Evolutionary conservation across 352 stramenopile genomes (phyloP).

Genomic region (Phytophthora brassicae): DNA sequence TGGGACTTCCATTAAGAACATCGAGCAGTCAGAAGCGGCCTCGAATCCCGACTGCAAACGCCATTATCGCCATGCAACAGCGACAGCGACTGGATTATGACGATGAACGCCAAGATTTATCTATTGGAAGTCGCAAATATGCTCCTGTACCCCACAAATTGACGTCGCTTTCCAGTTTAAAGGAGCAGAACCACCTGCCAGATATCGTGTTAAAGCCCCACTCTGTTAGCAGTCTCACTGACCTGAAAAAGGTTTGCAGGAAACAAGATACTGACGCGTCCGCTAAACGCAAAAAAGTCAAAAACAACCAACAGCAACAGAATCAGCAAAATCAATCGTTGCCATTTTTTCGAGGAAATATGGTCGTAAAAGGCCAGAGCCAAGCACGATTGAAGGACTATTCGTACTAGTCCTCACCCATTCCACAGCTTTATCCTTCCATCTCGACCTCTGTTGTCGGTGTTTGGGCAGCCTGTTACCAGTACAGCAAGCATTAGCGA

Average conservation of each 20-base stretch:
- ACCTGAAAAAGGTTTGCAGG: conserved; percentile 32
- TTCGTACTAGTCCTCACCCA: conserved; percentile 28
- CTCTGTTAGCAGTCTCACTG: conserved; percentile 22
- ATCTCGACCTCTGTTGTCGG: conserved; percentile 36
- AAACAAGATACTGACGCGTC: conserved; percentile 17
- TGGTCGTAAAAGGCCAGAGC: conserved; percentile 56
- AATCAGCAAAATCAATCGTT: conserved; percentile 40
- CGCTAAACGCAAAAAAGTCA: conserved; percentile 12
- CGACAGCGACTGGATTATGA: conserved; percentile 23
- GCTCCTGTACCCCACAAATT: conserved; percentile 3
- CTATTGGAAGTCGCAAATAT: conserved; percentile 4
- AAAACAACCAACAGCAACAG: conserved; percentile 31
- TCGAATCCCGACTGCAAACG: conserved; percentile 42
- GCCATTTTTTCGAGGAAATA: conserved; percentile 75
- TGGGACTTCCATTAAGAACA: conserved; percentile 44
- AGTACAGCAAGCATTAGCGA: conserved; percentile 1
- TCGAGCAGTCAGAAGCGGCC: conserved; percentile 30
- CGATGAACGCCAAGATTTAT: conserved; percentile 28
- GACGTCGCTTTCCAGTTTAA: conserved; percentile 10
- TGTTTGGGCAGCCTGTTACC: conserved; percentile 30
- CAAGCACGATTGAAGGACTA: conserved; percentile 51
- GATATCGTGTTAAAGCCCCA: conserved; percentile 14
- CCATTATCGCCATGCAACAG: conserved; percentile 43
- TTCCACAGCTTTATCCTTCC: conserved; percentile 26
- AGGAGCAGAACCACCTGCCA: conserved; percentile 17